Evolutionary conservation across 164 flowering plant genomes (phyloP), one percentile per base, ranked within the genome.

Genomic region (Dillenia suffruticosa): DNA sequence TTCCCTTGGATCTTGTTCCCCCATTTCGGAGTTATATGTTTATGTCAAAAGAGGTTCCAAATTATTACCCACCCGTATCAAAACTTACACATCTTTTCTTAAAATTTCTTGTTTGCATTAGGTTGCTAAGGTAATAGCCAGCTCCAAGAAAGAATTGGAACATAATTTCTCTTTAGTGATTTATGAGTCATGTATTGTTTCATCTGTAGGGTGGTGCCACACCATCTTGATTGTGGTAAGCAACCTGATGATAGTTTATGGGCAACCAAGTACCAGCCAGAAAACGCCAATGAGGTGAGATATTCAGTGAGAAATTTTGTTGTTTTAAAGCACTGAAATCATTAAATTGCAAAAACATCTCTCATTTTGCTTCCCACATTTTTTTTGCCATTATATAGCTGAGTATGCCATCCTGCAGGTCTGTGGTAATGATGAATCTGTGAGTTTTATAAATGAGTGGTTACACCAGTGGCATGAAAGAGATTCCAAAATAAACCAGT

Each of bases 211-310:
- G 60, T 70, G 51, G 46, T 22, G 53, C 64, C 79, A 53, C 63
- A 67, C 58, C 19, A 67, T 68, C 56, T 57, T 63, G 63, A 62
- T 65, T 63, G 68, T 70, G 46, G 72, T 68, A 68, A 67, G 57
- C 76, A 64, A 48, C 71, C 79, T 49, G 69, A 69, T 32, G 65
- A 76, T 68, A 74, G 74, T 75, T 67, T 92, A 66, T 95, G 99
- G 99, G 79, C 84, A 49, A 72, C 76, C 61, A 95, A 88, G 70
- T 95, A 89, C 73, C 86, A 81, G 73, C 99, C 99, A 57, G 76
- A 67, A 61, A 82, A 66, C 62, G 83, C 97, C 32, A 62, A 46
- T 1, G 89, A 95, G 93, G 99, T 91, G 49, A 62, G 66, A 46
- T 10, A 58, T 57, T 49, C 12, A 32, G 40, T 7, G 5, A 32